phyloP scores from a whole-genome alignment of 306 rosid species.

The Elaeagnus macrophylla region DNA sequence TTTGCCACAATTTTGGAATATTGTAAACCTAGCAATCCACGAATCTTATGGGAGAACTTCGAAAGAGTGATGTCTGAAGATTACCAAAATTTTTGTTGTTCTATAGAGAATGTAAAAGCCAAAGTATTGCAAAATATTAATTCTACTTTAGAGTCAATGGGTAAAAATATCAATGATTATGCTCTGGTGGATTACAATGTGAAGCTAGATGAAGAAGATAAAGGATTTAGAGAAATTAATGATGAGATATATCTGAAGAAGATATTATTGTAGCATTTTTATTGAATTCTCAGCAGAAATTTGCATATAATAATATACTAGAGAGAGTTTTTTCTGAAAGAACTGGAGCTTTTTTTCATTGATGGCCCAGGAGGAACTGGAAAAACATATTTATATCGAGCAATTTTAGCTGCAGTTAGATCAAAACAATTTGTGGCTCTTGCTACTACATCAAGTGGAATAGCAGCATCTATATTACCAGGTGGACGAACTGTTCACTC shows the following conservation, averaged over 20 bases:
- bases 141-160: neutral
- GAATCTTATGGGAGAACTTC: neutral
- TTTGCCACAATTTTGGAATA: neutral
- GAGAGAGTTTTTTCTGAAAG: neutral
- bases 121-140: neutral
- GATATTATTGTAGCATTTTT: neutral
- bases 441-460: slow-evolving; percentile 1
- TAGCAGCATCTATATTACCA: neutral
- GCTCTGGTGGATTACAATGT: neutral
- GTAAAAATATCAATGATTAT: neutral
- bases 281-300: neutral
- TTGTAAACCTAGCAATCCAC: neutral
- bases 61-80: neutral
- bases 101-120: neutral
- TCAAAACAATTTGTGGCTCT: neutral
- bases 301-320: neutral
- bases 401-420: neutral
- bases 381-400: neutral
- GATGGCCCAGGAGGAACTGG: neutral
- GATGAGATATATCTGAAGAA: neutral
- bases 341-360: neutral
- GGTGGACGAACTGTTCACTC: neutral
- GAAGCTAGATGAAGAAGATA: neutral
- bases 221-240: neutral
- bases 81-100: neutral